Base-by-base conservation (phyloP, 2,329 filamentous ascomycete species). In the Exophiala xenobiotica region DNA sequence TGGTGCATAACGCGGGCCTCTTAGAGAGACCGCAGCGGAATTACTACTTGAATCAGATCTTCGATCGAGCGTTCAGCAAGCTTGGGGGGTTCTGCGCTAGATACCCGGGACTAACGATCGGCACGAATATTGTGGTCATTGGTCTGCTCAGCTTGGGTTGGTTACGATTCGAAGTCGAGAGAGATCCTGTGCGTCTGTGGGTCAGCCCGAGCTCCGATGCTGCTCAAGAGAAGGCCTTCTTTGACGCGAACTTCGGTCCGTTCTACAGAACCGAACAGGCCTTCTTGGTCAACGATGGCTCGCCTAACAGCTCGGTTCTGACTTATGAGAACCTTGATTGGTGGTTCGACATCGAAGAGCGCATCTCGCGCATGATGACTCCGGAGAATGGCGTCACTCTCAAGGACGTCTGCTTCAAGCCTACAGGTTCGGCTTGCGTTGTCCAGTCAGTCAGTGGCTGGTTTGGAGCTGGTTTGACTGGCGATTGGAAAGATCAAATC, bases 201-300 rank as follows among this genome's bases (percentile, higher is more conserved):
- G 93, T 99, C n/a, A 91, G 92, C 63, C 93, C 93, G 6, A 87
- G 87, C 6, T 97, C 93, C 3, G 82, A 85, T 42, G 92, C 95
- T 16, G 93, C 93, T 0, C 81, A 90, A 66, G 92, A 99, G 67
- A 99, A 99, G 73, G 80, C 80, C 1, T 99, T 95, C 67, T 99
- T 97, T 59, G 95, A 99, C 66, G 69, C 81, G 27, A 90, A 90
- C 62, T 99, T 99, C 67, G 95, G 93, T 0, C 90, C 92, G 0
- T 99, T 99, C 65, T 99, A 93, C 71, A 87, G 93, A 33, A 87
- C 91, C 0, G 88, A 99, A 68, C 93, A 99, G 70, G 82, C 85
- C 0, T 99, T 99, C 68, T 70, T 99, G 11, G 90, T 97, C 56
- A 99, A 97, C 58, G 91, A 96, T 61, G 68, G 78, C 0, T 63